Base-by-base conservation (phyloP, 73 alveolate genomes). In the Paramecium caudatum region DNA sequence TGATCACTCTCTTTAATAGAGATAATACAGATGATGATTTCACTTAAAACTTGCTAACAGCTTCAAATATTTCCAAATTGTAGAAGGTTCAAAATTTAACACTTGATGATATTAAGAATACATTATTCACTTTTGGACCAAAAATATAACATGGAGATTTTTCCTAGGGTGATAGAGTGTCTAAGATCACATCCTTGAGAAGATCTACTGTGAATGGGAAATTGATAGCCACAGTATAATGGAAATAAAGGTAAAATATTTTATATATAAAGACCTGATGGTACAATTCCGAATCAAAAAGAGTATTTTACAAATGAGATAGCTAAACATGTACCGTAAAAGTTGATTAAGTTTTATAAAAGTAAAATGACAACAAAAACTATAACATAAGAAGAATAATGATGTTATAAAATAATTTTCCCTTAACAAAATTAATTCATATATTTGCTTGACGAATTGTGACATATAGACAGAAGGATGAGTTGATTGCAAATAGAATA, bases 401-500 rank as follows among this genome's bases (percentile, higher is more conserved):
- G n/a, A n/a, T n/a, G n/a, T n/a, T n/a, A n/a, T n/a, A n/a, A n/a
- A n/a, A n/a, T n/a, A n/a, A n/a, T n/a, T n/a, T n/a, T n/a, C n/a
- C n/a, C n/a, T n/a, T n/a, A n/a, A n/a, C n/a, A n/a, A n/a, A n/a
- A n/a, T n/a, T n/a, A n/a, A n/a, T n/a, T n/a, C n/a, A n/a, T n/a
- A n/a, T n/a, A n/a, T n/a, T n/a, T n/a, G n/a, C n/a, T n/a, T n/a
- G n/a, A n/a, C n/a, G n/a, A 23, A 55, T 27, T 55, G 80, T 55
- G n/a, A 19, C 23, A 55, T 27, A 55, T 55, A 55, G 30, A 43
- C 80, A 55, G 30, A 55, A 43, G 1, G 30, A 37, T 55, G 80
- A 55, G n/a, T 55, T 55, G 30, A 55, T 10, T 43, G 80, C 30
- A 43, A 55, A 68, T 7, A 68, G 84, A 32, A 37, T 68, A 68